Base-by-base conservation (phyloP, 495 filamentous ascomycete genomes). In the Tuber umbilicatum region DNA sequence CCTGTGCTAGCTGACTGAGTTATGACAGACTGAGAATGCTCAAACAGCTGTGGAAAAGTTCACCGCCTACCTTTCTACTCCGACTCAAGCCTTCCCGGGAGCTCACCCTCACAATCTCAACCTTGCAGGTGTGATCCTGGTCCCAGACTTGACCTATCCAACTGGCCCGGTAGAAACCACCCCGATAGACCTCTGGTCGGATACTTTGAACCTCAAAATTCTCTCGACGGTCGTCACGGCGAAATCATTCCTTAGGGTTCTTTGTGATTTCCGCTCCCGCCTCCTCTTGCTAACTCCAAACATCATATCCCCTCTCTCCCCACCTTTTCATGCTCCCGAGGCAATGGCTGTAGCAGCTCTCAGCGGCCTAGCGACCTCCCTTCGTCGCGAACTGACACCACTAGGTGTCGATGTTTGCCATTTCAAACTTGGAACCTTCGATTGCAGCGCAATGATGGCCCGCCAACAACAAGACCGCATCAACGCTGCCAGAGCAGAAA, bases 151-250 rank as follows among this genome's bases (percentile, higher is more conserved):
- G 41, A 88, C 89, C 75, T 91, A 90, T 82, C 90, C 90, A 17
- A 88, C 90, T 60, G 90, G 91, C 5, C 91, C 92, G 1, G 90
- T 97, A 60, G 93, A 93, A 73, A 94, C 91, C 6, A 89, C 97
- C 74, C 89, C 93, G 14, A 88, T 92, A 0, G 91, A 91, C 31
- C 87, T 88, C 76, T 97, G 94, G 88, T 91, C 92, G 72, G 93
- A 98, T 81, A 90, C 91, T 21, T 87, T 98, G 78, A 97, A 97
- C 85, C 92, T 91, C 7, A 93, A 94, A 72, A 87, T 98, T n/a
- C 88, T 98, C 41, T 90, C 92, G n/a, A 94, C 96, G 6, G 91
- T 98, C 75, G 87, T 97, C 73, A 93, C 91, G 0, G 87, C 92
- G 17, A 93, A 97, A 82, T 87, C 91, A 38, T 97, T 98, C 85